These are phyloP conservation scores for Cladophialophora psammophila DNA, from an alignment of 2,329 filamentous ascomycete species.

Conservation along the genomic window DNA sequence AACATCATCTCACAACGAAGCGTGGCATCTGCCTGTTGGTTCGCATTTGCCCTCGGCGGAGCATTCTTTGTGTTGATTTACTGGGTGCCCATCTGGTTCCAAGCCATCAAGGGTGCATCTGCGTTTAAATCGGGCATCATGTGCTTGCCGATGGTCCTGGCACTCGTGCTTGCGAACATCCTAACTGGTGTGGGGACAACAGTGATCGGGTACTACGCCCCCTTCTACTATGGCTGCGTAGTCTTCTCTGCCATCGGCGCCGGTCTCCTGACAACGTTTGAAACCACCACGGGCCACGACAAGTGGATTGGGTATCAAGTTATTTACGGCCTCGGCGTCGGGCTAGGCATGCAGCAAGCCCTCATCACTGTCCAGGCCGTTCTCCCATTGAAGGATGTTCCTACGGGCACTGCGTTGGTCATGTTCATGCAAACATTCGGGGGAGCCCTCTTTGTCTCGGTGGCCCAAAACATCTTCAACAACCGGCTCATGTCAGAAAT, in stretches of 20 bases:
- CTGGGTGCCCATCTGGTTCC: slow-evolving; percentile 57
- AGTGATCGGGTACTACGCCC: slow-evolving; percentile 50
- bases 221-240: slow-evolving; percentile 49
- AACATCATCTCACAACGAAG: slow-evolving; percentile 58
- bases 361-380: slow-evolving; percentile 52
- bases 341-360: slow-evolving; percentile 50
- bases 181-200: slow-evolving; percentile 46
- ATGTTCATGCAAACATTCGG: slow-evolving; percentile 53
- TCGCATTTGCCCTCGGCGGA: slow-evolving; percentile 48
- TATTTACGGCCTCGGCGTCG: slow-evolving; percentile 47
- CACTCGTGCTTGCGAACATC: slow-evolving; percentile 47
- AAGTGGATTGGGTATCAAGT: slow-evolving; percentile 53
- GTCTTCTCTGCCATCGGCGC: slow-evolving; percentile 49
- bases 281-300: slow-evolving; percentile 43
- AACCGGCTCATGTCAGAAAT: slow-evolving; percentile 58
- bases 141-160: slow-evolving; percentile 50
- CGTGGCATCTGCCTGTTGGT: slow-evolving; percentile 45
- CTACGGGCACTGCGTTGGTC: slow-evolving; percentile 51
- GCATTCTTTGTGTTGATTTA: slow-evolving; percentile 52
- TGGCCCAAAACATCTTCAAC: slow-evolving; percentile 61
- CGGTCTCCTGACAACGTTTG: slow-evolving; percentile 52
- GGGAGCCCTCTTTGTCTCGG: slow-evolving; percentile 59
- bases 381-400: slow-evolving; percentile 47
- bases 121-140: slow-evolving; percentile 57
- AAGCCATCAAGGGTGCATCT: slow-evolving; percentile 53